phyloP scores from a whole-genome alignment of 805 yeast species.

The Candida lessepsii region DNA sequence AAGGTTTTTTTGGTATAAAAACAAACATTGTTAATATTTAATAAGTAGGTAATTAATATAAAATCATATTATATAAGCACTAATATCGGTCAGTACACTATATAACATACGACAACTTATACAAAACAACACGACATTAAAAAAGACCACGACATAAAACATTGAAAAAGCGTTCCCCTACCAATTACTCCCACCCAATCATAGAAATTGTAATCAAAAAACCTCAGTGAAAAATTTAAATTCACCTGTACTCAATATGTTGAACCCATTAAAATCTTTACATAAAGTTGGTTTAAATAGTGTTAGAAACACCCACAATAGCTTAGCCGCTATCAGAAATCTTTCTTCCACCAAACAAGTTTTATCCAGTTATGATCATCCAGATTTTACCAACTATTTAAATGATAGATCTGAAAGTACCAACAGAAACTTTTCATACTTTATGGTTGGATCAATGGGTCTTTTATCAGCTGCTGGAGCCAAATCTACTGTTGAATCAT shows the following conservation, averaged over 20 bases:
- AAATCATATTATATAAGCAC: too few relatives aligned
- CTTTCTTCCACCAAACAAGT: slow-evolving; percentile 52
- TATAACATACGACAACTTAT: too few relatives aligned
- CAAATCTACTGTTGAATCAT: slow-evolving; percentile 91
- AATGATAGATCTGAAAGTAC: slow-evolving; percentile 70
- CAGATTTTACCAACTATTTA: slow-evolving; percentile 81
- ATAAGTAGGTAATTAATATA: too few relatives aligned
- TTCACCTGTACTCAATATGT: slow-evolving; percentile 1
- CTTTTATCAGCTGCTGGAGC: slow-evolving; percentile 90
- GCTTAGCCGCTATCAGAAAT: slow-evolving; percentile 35
- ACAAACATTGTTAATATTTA: too few relatives aligned
- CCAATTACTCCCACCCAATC: slow-evolving; percentile 8
- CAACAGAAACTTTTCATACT: slow-evolving; percentile 82
- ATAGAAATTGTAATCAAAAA: slow-evolving; percentile 8
- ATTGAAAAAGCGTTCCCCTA: background rate
- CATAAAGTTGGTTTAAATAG: slow-evolving; percentile 11
- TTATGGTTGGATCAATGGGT: slow-evolving; percentile 97
- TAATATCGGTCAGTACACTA: too few relatives aligned
- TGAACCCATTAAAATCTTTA: slow-evolving; percentile 8
- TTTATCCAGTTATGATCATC: slow-evolving; percentile 83
- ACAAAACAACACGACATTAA: background rate
- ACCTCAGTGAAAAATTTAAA: slow-evolving; percentile 3
- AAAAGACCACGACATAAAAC: background rate
- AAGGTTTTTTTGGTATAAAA: too few relatives aligned
- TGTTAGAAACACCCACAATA: slow-evolving; percentile 1